Evolutionary conservation across 805 yeast genomes (phyloP).

Genomic region (Pichia exigua): DNA sequence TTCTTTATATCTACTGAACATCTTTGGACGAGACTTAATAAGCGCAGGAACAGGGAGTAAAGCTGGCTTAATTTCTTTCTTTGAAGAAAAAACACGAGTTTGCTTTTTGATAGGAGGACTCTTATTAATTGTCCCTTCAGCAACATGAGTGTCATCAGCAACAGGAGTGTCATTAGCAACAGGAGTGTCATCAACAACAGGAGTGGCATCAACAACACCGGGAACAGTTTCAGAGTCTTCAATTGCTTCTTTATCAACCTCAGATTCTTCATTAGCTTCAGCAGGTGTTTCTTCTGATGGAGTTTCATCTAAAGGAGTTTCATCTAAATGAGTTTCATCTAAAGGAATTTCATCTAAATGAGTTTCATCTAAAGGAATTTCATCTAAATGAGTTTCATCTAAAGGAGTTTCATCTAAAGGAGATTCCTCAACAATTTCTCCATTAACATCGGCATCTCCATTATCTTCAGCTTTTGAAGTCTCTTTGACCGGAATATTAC

Average conservation of each 20-base stretch:
- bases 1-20: conserved; percentile 41
- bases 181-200: background rate
- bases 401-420: background rate
- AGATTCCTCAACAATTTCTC: conserved; percentile 1
- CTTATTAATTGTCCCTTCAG: conserved; percentile 9
- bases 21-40: conserved; percentile 32
- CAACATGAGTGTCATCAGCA: background rate
- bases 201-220: too few species aligned
- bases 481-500: conserved; percentile 2
- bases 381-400: too few species aligned
- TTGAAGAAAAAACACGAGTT: conserved; percentile 3
- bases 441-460: background rate
- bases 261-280: background rate
- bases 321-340: background rate
- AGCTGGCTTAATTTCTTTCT: conserved; percentile 7
- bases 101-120: background rate
- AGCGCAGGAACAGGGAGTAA: conserved; percentile 30
- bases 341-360: too few species aligned
- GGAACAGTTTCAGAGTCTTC: conserved; percentile 4
- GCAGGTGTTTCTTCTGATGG: background rate
- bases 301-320: too few species aligned
- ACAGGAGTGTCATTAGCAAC: background rate
- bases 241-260: background rate
- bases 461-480: background rate
- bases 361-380: too few species aligned